Base-by-base conservation (phyloP, 768 basidiomycete genomes). In the Lentinula sp. region DNA sequence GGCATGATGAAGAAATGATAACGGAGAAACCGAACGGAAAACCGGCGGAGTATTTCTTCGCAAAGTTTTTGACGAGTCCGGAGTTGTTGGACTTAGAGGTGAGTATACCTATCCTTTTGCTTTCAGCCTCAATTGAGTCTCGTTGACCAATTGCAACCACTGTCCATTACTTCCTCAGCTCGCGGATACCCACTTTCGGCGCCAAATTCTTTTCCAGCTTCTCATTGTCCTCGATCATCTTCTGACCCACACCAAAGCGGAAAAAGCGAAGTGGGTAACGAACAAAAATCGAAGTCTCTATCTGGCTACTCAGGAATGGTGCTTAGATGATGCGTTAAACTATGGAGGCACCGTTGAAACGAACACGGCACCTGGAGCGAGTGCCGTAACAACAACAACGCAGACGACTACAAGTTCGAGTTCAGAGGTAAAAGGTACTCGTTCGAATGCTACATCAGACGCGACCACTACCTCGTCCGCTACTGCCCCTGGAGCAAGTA, bases 21-120 rank as follows among this genome's bases (percentile, higher is more conserved):
- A 74, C 76, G 18, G 18, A n/a, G 23, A 9, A 42, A 5, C 16
- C 10, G 13, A 28, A 16, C 5, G n/a, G 18, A 15, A 37, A 56
- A 10, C 70, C 62, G 4, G 83, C 77, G 53, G 88, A 94, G 62
- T 95, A 94, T 69, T 96, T 95, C 74, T 95, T 95, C 68, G 91
- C 94, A 40, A 97, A 95, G 72, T 95, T 93, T 73, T 75, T 97
- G 58, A 96, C 94, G 0, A 93, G 86, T 63, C 87, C 91, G 0
- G 92, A 94, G 59, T 76, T 97, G 21, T 77, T 95, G 15, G 93
- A 91, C 56, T 85, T 95, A 51, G 93, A 97, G 81, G 94, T 93
- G 55, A 54, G 79, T 66, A 28, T 28, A 28, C 48, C 2, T 39
- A 35, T 23, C 40, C 54, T 42, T 60, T 64, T 59, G 55, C 57